Conservation (phyloP, 164 flowering plant species). For the Cinnamomum chago region DNA sequence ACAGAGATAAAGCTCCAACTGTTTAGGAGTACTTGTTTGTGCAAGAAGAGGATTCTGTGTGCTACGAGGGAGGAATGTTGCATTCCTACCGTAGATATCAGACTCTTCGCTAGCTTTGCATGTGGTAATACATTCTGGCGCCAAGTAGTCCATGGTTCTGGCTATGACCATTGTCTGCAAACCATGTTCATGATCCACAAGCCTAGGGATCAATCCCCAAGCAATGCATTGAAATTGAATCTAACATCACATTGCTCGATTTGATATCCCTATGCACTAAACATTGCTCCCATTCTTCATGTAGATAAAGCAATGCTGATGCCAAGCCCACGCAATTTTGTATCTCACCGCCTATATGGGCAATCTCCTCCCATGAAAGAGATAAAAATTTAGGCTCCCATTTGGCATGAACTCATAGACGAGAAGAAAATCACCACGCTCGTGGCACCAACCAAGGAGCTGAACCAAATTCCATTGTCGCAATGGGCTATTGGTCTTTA, state of each 20-base stretch:
- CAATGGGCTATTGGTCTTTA: slow-evolving; percentile 45
- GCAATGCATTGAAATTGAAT: slow-evolving; percentile 55
- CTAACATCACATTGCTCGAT: slow-evolving; percentile 75
- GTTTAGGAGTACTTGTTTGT: too few relatives aligned
- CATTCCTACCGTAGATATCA: slow-evolving; percentile 23
- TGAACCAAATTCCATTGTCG: slow-evolving; percentile 62
- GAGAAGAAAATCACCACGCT: slow-evolving; percentile 51
- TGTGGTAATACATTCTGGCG: slow-evolving; percentile 53
- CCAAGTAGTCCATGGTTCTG: slow-evolving; percentile 78
- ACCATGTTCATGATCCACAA: slow-evolving; percentile 34
- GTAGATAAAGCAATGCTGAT: slow-evolving; percentile 59
- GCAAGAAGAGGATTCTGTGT: too few relatives aligned
- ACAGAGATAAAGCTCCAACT: too few relatives aligned
- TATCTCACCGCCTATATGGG: slow-evolving; percentile 38
- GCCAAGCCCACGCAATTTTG: slow-evolving; percentile 57
- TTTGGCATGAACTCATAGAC: slow-evolving; percentile 65
- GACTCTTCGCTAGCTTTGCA: slow-evolving; percentile 44
- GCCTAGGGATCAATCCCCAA: slow-evolving; percentile 72
- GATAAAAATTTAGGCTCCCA: slow-evolving; percentile 58
- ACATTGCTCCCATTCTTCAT: slow-evolving; percentile 73
- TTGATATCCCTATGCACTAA: slow-evolving; percentile 74
- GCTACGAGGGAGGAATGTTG: too few relatives aligned
- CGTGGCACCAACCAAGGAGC: slow-evolving; percentile 81
- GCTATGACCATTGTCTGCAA: slow-evolving; percentile 45
- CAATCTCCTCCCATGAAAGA: slow-evolving; percentile 23